These are phyloP conservation scores for Penicillium sp. DNA, from an alignment of 2,329 filamentous ascomycete species.

Conservation along the genomic window DNA sequence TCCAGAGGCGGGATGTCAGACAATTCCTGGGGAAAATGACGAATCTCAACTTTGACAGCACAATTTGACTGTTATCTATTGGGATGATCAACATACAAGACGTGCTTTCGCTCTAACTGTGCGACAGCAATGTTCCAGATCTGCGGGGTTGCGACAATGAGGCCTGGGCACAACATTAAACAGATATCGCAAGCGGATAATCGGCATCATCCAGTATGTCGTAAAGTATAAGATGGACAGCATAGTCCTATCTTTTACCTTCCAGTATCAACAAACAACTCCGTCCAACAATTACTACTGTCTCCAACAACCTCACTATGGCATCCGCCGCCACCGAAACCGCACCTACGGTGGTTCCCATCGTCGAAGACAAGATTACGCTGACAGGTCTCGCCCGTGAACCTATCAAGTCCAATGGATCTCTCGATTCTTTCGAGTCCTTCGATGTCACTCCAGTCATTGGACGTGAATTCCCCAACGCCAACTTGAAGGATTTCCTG, in stretches of 20 bases:
- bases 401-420: slow-evolving; percentile 42
- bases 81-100: background rate
- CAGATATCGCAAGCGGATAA: background rate
- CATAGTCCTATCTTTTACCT: no score
- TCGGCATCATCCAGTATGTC: background rate
- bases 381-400: slow-evolving; percentile 20
- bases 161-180: background rate
- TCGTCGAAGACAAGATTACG: slow-evolving; percentile 16
- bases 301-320: slow-evolving; percentile 11
- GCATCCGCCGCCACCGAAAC: slow-evolving; percentile 24
- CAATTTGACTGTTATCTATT: background rate
- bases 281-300: background rate
- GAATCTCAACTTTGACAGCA: background rate
- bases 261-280: background rate
- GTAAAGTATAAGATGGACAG: background rate
- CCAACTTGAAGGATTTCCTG: slow-evolving; percentile 52
- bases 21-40: slow-evolving; percentile 15
- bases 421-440: slow-evolving; percentile 46
- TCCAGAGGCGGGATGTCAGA: slow-evolving; percentile 15
- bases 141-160: background rate
- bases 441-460: slow-evolving; percentile 55
- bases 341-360: slow-evolving; percentile 15
- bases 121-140: slow-evolving; percentile 6
- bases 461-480: slow-evolving; percentile 49
- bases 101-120: slow-evolving; percentile 6